Conservation (phyloP, 495 filamentous ascomycete species). For the Parathielavia hyrcaniae region DNA sequence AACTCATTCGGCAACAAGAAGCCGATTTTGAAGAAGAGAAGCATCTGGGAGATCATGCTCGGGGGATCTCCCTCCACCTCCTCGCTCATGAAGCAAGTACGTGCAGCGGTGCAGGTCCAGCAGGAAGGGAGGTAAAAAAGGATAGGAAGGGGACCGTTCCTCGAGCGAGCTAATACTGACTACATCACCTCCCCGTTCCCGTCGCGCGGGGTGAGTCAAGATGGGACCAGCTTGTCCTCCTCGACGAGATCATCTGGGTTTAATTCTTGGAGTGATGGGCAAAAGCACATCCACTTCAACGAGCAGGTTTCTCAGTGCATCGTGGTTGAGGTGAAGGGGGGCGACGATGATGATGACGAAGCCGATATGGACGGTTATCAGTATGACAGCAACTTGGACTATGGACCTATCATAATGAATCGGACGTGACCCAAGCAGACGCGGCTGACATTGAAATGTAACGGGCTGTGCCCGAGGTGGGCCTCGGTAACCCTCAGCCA, state of each 20-base stretch:
- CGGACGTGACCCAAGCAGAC: slow-evolving; percentile 42
- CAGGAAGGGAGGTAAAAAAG: slow-evolving; percentile 53
- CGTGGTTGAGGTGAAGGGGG: slow-evolving; percentile 76
- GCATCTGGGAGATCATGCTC: slow-evolving; percentile 90
- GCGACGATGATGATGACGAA: slow-evolving; percentile 65
- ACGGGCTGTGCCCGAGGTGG: no score
- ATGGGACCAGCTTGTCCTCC: slow-evolving; percentile 51
- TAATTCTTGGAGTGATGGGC: slow-evolving; percentile 59
- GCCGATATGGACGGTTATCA: slow-evolving; percentile 39
- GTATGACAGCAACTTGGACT: slow-evolving; percentile 61
- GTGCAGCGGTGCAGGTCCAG: slow-evolving; percentile 86
- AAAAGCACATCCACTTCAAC: slow-evolving; percentile 92
- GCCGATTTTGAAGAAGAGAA: slow-evolving; percentile 93
- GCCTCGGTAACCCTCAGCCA: no score
- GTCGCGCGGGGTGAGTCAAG: slow-evolving; percentile 50
- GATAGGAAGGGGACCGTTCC: slow-evolving; percentile 40
- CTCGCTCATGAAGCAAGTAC: slow-evolving; percentile 86
- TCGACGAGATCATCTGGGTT: slow-evolving; percentile 58
- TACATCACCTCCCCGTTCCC: slow-evolving; percentile 53
- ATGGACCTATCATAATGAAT: slow-evolving; percentile 81
- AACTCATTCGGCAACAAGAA: slow-evolving; percentile 79
- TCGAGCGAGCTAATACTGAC: slow-evolving; percentile 56
- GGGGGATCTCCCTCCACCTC: slow-evolving; percentile 86
- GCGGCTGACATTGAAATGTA: slow-evolving; percentile 40
- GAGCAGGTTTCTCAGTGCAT: slow-evolving; percentile 94